These are phyloP conservation scores for Vigna unguiculata DNA, from an alignment of 306 rosid genomes.

Conservation along the genomic window DNA sequence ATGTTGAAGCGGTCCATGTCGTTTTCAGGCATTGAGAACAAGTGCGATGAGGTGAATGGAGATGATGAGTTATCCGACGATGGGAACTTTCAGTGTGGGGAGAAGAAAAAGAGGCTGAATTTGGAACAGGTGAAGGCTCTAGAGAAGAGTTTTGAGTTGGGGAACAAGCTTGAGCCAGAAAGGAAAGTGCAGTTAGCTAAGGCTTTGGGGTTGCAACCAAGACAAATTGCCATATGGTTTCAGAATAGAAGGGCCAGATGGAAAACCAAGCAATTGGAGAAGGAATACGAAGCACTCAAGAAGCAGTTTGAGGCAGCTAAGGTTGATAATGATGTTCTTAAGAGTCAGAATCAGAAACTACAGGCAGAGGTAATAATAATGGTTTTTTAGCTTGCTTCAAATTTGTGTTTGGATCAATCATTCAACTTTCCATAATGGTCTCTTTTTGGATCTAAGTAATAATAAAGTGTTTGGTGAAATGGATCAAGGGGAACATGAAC, in stretches of 20 bases:
- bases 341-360: conserved; percentile 71
- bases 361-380: conserved; percentile 65
- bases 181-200: conserved; percentile 81
- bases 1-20: conserved; percentile 84
- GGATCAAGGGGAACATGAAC: neutral
- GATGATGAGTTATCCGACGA: conserved; percentile 86
- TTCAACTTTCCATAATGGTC: conserved; percentile 17
- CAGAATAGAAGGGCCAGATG: conserved; percentile 93
- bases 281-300: conserved; percentile 68
- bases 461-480: neutral
- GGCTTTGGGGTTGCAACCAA: conserved; percentile 76
- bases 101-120: conserved; percentile 85
- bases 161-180: conserved; percentile 89
- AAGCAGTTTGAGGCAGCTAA: conserved; percentile 74
- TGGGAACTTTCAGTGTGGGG: conserved; percentile 71
- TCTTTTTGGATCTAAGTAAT: neutral
- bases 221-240: conserved; percentile 91
- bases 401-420: conserved; percentile 3
- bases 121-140: conserved; percentile 83
- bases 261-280: conserved; percentile 87
- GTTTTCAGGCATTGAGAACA: conserved; percentile 66
- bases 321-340: conserved; percentile 71
- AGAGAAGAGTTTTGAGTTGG: conserved; percentile 89
- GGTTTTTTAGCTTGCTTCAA: neutral
- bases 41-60: conserved; percentile 51